Evolutionary conservation across 1,139 yeast genomes (phyloP), one percentile per base, ranked within the genome.

Genomic region (Petasospora rhodanensis): DNA sequence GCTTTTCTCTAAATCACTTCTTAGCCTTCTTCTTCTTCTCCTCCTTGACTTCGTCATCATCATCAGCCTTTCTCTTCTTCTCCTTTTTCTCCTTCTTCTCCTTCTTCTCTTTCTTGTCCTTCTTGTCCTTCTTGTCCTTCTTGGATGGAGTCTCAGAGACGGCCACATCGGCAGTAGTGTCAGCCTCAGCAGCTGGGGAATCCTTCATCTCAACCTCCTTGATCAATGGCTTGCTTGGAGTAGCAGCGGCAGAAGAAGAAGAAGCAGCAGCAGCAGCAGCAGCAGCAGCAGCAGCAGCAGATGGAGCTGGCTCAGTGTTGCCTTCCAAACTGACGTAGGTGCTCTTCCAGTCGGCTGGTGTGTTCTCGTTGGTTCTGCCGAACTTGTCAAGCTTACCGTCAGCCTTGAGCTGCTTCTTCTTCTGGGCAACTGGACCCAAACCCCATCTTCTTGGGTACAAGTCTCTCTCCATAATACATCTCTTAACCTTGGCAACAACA

Each of bases 371-470:
- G 48, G 71, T 73, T 67, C 96, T 80, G 45, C 98, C 98, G 56
- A 67, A 91, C 68, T 89, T 86, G 70, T 91, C 98, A 55, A 91
- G 79, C 68, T 91, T 91, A 55, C 98, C 98, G 50, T 85, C 96
- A 37, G 95, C 84, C 76, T 89, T 91, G 73, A 91, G 70, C 70
- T 89, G 95, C 75, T 91, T 91, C 83, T 91, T 91, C 81, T 86
- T 87, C 66, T 85, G 89, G 45, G 98, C 98, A 59, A 89, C 86
- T 55, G 98, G 98, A 53, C 98, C 98, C 55, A 91, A 70, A 45
- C 98, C 98, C 98, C 98, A 91, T 76, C 97, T 82, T 76, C 98
- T 84, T 67, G 98, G 98, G 65, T 91, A 91, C 37, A 95, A 78
- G 63, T 91, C 98, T 70, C 98, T 82, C 70, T 91, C 98, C 98